Evolutionary conservation across 2,329 filamentous ascomycete genomes (phyloP).

Genomic region (Xenoacremonium recifei): DNA sequence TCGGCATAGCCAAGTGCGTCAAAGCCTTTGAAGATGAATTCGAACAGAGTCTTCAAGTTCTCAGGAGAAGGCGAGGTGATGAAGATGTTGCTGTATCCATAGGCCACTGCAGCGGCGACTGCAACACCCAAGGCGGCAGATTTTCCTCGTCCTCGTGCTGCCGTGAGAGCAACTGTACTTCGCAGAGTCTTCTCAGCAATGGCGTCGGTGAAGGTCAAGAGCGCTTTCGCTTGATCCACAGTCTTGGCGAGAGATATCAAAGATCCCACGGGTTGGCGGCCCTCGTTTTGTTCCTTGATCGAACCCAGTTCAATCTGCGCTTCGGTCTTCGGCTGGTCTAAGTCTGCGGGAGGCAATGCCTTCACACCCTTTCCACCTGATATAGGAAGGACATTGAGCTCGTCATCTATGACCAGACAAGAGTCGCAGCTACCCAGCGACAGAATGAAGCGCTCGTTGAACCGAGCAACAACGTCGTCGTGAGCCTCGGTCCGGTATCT

Average conservation of each 20-base stretch:
- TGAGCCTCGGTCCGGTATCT: conserved; percentile 96
- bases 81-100: conserved; percentile 99
- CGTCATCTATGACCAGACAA: conserved; percentile 94
- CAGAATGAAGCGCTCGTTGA: conserved; percentile 96
- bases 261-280: conserved; percentile 82
- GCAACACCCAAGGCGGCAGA: conserved; percentile 94
- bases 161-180: conserved; percentile 90
- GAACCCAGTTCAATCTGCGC: conserved; percentile 74
- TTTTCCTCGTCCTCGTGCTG: conserved; percentile 92
- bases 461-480: conserved; percentile 88
- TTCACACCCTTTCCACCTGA: conserved; percentile 91
- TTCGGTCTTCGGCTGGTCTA: conserved; percentile 70
- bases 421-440: conserved; percentile 93
- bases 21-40: conserved; percentile 98
- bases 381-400: conserved; percentile 94
- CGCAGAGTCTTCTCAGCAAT: conserved; percentile 94
- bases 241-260: conserved; percentile 84
- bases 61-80: conserved; percentile 97
- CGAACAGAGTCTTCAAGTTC: conserved; percentile 97
- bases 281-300: conserved; percentile 84
- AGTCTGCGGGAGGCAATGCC: conserved; percentile 72
- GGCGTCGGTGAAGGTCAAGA: conserved; percentile 95
- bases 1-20: conserved; percentile 92
- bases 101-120: conserved; percentile 88
- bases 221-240: conserved; percentile 91